Conservation (phyloP, 2,329 filamentous ascomycete genomes). For the Colletotrichum sp. region DNA sequence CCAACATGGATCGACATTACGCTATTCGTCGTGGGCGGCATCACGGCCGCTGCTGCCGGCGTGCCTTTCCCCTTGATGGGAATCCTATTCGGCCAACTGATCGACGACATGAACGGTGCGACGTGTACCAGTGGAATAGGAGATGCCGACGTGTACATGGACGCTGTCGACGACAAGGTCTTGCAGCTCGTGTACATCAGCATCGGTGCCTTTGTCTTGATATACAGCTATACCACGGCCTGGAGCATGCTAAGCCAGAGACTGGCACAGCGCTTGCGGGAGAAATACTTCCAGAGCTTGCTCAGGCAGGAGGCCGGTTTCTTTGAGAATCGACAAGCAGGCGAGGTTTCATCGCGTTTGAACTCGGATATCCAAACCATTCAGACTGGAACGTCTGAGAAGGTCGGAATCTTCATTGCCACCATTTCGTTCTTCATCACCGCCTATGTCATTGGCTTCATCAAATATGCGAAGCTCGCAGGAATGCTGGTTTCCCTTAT, state of each 20-base stretch:
- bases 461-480: constrained; percentile 61
- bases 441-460: constrained; percentile 65
- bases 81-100: constrained; percentile 59
- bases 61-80: constrained; percentile 61
- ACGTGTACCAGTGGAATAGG: constrained; percentile 39
- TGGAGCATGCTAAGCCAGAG: constrained; percentile 64
- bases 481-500: constrained; percentile 62
- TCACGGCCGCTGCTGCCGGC: constrained; percentile 52
- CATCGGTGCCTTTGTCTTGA: constrained; percentile 61
- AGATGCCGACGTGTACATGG: constrained; percentile 27
- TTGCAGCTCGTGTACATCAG: constrained; percentile 63
- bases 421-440: constrained; percentile 65
- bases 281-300: constrained; percentile 58
- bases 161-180: constrained; percentile 52
- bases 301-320: constrained; percentile 61
- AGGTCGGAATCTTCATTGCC: constrained; percentile 63
- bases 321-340: constrained; percentile 61
- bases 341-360: constrained; percentile 61
- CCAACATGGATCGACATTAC: constrained; percentile 22
- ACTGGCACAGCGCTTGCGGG: constrained; percentile 60
- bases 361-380: constrained; percentile 65
- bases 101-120: constrained; percentile 57
- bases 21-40: constrained; percentile 16
- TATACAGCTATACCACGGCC: constrained; percentile 63
- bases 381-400: constrained; percentile 66